Conservation (phyloP, 176 grass and related monocot genomes). For the Sorghum bicolor region Sorghum_bicolor_NCBIv3 NC_012873.2:5214501-5215000, state of each 20-base stretch:
- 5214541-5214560: constrained; percentile 33
- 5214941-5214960: background rate
- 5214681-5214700: constrained; percentile 51
- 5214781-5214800: background rate
- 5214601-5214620: constrained; percentile 97
- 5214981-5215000: background rate
- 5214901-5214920: constrained; percentile 12
- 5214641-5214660: constrained; percentile 17
- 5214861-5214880: background rate
- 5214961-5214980: background rate
- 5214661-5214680: constrained; percentile 30
- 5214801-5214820: background rate
- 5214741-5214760: constrained; percentile 73
- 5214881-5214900: background rate
- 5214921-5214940: background rate
- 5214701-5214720: constrained; percentile 61
- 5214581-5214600: constrained; percentile 73
- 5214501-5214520: constrained; percentile 71
- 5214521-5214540: constrained; percentile 42
- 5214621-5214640: background rate
- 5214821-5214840: background rate
- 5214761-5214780: constrained; percentile 17
- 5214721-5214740: constrained; percentile 85
- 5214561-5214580: constrained; percentile 46
- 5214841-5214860: background rate